Conservation (phyloP, 768 basidiomycete species). For the Leccinum uliginosum region DNA sequence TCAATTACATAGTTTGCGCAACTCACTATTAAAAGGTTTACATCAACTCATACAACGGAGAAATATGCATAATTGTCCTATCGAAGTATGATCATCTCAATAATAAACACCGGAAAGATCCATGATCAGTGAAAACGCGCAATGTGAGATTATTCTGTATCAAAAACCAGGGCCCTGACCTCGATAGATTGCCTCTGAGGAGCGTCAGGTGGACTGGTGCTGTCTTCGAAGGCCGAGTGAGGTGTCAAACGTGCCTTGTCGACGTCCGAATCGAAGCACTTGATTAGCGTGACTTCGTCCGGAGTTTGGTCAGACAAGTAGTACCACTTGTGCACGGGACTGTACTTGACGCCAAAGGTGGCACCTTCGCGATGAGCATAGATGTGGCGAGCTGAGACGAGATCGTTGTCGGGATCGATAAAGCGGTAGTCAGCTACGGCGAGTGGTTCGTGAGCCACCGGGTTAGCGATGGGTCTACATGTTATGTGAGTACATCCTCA, state of each 20-base stretch:
- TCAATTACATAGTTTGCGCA: too few species aligned
- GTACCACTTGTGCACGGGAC: not conserved
- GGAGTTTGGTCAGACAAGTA: not conserved
- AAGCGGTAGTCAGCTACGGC: not conserved
- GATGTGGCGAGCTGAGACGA: not conserved
- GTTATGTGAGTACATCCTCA: not conserved
- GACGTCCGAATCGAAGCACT: not conserved
- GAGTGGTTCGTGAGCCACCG: not conserved
- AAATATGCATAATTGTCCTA: too few species aligned
- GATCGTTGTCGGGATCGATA: not conserved
- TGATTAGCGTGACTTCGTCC: not conserved
- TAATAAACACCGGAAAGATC: too few species aligned
- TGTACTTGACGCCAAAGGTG: not conserved
- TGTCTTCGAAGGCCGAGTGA: not conserved
- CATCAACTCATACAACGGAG: too few species aligned
- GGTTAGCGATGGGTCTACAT: not conserved
- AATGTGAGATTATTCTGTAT: not conserved
- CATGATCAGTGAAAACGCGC: too few species aligned
- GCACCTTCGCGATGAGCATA: not conserved
- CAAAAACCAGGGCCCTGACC: not conserved
- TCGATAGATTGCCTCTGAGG: not conserved
- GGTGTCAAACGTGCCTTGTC: not conserved
- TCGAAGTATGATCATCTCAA: too few species aligned
- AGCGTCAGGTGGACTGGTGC: not conserved
- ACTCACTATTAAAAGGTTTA: too few species aligned